Base-by-base conservation (phyloP, 2,329 filamentous ascomycete species). In the Sphaerulina populicola region DNA sequence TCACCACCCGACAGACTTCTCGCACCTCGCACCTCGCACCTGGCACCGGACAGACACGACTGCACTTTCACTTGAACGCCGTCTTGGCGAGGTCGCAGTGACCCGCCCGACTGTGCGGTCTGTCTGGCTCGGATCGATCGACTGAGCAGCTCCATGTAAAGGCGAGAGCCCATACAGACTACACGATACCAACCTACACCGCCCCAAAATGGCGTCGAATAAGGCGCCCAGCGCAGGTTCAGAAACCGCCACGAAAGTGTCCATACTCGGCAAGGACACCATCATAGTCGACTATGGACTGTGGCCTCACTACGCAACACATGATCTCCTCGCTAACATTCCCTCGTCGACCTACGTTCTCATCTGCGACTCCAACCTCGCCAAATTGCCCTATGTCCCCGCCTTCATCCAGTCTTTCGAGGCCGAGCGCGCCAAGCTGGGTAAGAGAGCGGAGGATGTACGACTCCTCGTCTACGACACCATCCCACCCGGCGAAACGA, bases 321-420 rank as follows among this genome's bases (percentile, higher is more conserved):
- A 82, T 60, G 91, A 98, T 70, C 77, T 98, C 51, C 75, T 97
- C 56, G 72, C 77, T 49, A 86, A 85, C 66, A 76, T 93, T 54
- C 71, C 79, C 45, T 93, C 90, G 15, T 94, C 89, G 14, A 97
- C 91, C 55, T 98, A 97, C 68, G 85, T 97, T 52, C 83, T 98
- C 55, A 87, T 98, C 64, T 97, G 93, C 69, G 93, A 98, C 72
- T 94, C 90, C 41, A 97, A 97, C 67, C 80, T 98, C 55, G 80
- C 79, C 55, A 77, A 83, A 18, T 78, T 83, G 62, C 55, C 61
- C 38, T 97, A 97, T 69, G 83, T 89, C 0, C 81, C 87, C n/a
- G 67, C 74, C 27, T 96, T 98, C 69, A 71, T 82, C 65, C 72
- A 78, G 54, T 74, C 76, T 57, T 91, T 93, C 70, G 71, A 80